These are phyloP conservation scores for Trichoderma asperelloides DNA, from an alignment of 495 filamentous ascomycete genomes.

Conservation along the genomic window DNA sequence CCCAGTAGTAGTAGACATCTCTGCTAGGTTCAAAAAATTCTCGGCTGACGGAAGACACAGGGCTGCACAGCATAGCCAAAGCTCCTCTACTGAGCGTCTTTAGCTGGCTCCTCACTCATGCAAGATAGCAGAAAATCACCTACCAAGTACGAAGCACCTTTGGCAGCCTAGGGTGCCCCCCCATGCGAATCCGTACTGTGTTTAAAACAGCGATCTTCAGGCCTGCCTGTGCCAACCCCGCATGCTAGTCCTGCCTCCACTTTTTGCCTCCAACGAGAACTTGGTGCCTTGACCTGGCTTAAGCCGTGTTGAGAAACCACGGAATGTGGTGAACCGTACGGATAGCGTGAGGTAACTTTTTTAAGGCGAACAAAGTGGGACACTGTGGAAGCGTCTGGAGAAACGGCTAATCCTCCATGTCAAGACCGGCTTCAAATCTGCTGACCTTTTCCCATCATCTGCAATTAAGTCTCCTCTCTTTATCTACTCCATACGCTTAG, in stretches of 20 bases:
- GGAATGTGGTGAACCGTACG: not conserved
- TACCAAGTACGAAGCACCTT: no score
- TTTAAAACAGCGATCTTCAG: conserved; percentile 2
- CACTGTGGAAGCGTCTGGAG: not conserved
- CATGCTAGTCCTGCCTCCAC: not conserved
- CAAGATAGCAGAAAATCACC: no score
- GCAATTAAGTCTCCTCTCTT: not conserved
- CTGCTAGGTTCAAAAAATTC: no score
- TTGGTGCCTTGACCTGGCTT: conserved; percentile 4
- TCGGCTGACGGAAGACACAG: no score
- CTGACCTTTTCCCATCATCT: not conserved
- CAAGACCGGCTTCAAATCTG: not conserved
- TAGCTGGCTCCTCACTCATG: no score
- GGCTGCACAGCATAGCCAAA: no score
- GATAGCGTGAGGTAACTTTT: not conserved
- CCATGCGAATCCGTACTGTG: not conserved
- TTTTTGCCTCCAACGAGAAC: not conserved
- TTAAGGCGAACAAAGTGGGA: conserved; percentile 1
- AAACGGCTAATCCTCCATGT: conserved; percentile 1
- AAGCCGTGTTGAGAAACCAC: not conserved
- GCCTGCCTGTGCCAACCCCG: not conserved
- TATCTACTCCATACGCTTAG: not conserved
- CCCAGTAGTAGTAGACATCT: no score
- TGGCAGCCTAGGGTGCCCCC: no score
- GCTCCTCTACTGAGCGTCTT: no score